Conservation (phyloP, 2,329 filamentous ascomycete species). For the Colletotrichum coccodes region DNA sequence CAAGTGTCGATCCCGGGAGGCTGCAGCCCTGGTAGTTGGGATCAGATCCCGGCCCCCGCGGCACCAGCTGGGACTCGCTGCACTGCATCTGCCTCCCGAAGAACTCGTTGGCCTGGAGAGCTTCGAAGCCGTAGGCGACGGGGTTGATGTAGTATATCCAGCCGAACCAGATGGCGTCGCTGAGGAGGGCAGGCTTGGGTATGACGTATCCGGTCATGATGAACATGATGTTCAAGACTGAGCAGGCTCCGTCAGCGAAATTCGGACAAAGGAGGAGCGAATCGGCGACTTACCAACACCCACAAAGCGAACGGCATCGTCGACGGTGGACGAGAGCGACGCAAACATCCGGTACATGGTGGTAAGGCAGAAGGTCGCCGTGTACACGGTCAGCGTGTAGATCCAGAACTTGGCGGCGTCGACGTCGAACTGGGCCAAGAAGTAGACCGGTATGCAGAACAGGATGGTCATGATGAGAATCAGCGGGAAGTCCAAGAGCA, state of each 20-base stretch:
- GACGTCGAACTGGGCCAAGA: conserved; percentile 26
- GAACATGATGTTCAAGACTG: conserved; percentile 67
- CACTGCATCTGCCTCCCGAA: conserved; percentile 62
- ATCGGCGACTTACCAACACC: conserved; percentile 22
- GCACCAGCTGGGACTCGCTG: conserved; percentile 55
- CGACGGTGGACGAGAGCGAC: conserved; percentile 67
- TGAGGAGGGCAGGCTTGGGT: conserved; percentile 63
- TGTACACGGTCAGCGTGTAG: conserved; percentile 28
- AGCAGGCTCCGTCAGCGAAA: neutral
- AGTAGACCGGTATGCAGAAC: conserved; percentile 27
- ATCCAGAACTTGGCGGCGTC: conserved; percentile 32
- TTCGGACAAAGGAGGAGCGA: no score
- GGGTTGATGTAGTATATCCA: conserved; percentile 77
- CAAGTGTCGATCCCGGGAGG: conserved; percentile 61
- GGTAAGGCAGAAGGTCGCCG: conserved; percentile 27
- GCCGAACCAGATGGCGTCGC: conserved; percentile 74
- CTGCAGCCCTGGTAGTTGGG: conserved; percentile 64
- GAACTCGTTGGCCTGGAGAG: conserved; percentile 65
- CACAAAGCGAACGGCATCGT: conserved; percentile 65
- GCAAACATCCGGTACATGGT: conserved; percentile 52
- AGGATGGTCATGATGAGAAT: conserved; percentile 26
- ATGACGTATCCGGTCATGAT: conserved; percentile 77
- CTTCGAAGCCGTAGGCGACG: conserved; percentile 73
- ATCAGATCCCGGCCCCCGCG: conserved; percentile 52
- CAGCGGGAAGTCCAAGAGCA: conserved; percentile 22